phyloP scores from a whole-genome alignment of 139 green algal species.

The Micromonas commoda region DNA sequence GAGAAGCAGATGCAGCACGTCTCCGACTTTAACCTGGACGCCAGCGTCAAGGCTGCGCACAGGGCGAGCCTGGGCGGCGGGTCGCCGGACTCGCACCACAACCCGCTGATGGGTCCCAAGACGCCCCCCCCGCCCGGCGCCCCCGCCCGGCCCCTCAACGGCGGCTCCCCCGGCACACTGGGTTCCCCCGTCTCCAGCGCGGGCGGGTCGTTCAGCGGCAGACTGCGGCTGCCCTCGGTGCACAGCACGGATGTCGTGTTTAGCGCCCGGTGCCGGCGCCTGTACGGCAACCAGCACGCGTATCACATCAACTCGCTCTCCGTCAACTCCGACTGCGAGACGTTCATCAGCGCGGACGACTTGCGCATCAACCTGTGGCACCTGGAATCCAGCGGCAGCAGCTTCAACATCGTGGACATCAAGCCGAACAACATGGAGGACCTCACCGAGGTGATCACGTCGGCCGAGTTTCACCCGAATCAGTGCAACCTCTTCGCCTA shows the following conservation, averaged over 20 bases:
- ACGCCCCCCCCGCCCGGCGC: too few relatives aligned
- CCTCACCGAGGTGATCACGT: conserved; percentile 97
- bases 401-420: conserved; percentile 99
- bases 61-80: too few relatives aligned
- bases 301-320: conserved; percentile 99
- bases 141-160: too few relatives aligned
- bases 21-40: conserved; percentile 70
- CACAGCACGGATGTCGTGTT: conserved; percentile 39
- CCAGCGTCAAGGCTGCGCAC: too few relatives aligned
- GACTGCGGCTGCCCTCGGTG: not conserved
- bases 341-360: conserved; percentile 92
- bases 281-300: conserved; percentile 88
- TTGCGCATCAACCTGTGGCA: conserved; percentile 94
- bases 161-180: too few relatives aligned
- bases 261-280: conserved; percentile 54
- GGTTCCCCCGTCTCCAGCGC: too few relatives aligned
- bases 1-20: conserved; percentile 74
- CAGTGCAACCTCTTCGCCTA: conserved; percentile 90
- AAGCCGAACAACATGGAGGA: conserved; percentile 99
- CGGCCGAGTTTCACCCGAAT: conserved; percentile 85
- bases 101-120: too few relatives aligned
- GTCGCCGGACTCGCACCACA: too few relatives aligned
- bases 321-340: conserved; percentile 79
- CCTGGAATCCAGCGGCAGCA: conserved; percentile 77
- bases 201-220: not conserved